Evolutionary conservation across 2,329 filamentous ascomycete genomes (phyloP), one percentile per base, ranked within the genome.

Genomic region (Bimuria novae-zelandiae): DNA sequence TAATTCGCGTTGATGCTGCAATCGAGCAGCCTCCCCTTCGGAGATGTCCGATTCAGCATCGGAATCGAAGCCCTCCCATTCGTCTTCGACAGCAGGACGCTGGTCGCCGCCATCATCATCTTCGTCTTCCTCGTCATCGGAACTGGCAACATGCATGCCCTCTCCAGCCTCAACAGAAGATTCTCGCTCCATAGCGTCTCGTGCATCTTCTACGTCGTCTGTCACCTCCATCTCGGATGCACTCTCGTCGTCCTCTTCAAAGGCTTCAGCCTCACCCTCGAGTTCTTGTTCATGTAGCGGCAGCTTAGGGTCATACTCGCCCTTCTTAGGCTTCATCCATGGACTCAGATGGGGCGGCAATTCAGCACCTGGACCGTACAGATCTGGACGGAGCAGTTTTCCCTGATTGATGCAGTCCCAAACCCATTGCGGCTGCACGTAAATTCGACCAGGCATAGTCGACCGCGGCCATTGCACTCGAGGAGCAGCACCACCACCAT

Each of bases 381-480:
- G 77, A 69, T 97, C 91, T 27, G 92, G 85, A 60, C 89, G 84
- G 72, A 97, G 87, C 51, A 99, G 79, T 75, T 93, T 91, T 57
- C 91, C 90, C 40, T 94, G 90, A 72, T 99, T 99, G 72, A 96
- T 79, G 67, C 90, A 93, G 70, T 99, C 94, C 94, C 94, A 99
- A 3, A 99, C 86, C 93, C 95, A 99, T 73, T 99, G 94, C 17
- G 94, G 94, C 78, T 99, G 94, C 51, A 99, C 79, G 65, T 99
- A 99, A 59, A 86, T 91, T 61, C 94, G 84, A 30, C 93, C 93
- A n/a, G 93, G 92, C 56, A 97, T 88, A 56, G 92, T 86, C 59
- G 85, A 85, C 67, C 90, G 89, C 25, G 80, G 77, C 67, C 76
- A 78, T 55, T 81, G 67, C 11, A 59, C 74, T 56, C 75, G 79